Evolutionary conservation across 306 rosid genomes (phyloP), one percentile per base, ranked within the genome.

Genomic region (Styphnolobium japonicum): DNA sequence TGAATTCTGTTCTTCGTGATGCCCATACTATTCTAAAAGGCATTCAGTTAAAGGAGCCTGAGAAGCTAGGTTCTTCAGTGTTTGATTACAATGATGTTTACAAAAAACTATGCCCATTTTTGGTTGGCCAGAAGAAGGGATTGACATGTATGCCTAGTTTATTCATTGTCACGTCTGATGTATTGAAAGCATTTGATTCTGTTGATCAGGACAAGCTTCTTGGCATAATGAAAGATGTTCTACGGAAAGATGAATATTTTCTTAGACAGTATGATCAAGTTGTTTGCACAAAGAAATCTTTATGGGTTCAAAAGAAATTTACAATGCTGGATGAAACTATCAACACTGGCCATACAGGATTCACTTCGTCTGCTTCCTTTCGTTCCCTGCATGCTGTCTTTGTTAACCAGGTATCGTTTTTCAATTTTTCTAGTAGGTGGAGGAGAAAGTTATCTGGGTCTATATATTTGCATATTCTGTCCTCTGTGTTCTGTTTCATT

Each of bases 1-100:
- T 94, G 68, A 94, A 94, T 79, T 37, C 12, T 81, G 90, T 75
- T 85, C 93, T 94, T 69, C 82, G 90, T 51, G 92, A 91, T 78
- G 83, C 91, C 11, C 92, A 91, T 76, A 77, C 81, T 76, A 86
- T 94, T 79, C 74, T 94, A 2, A 94, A 87, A 86, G 89, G 86
- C 34, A 84, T 92, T 58, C 86, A 75, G 81, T 71, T 81, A 65
- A 79, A 86, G 84, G 92, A 88, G 71, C 90, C 95, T 23, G 85
- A 85, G 83, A 87, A 83, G 56, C 79, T 94, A 73, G 98, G 98
- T 67, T 88, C 98, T 51, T 94, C 98, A 3, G 95, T 94, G 71
- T 94, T 94, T 82, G 91, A 94, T 73, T 94, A 94, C 85, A 91
- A 91, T 86, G 97, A 88, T 80, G 88, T 89, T 65, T 94, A 94